Percentiles rank a stretch among this genome's conserved stretches.
These are phyloP conservation scores for Aspergillus baeticus DNA, from an alignment of 495 filamentous ascomycete species.

Conservation along the genomic window DNA sequence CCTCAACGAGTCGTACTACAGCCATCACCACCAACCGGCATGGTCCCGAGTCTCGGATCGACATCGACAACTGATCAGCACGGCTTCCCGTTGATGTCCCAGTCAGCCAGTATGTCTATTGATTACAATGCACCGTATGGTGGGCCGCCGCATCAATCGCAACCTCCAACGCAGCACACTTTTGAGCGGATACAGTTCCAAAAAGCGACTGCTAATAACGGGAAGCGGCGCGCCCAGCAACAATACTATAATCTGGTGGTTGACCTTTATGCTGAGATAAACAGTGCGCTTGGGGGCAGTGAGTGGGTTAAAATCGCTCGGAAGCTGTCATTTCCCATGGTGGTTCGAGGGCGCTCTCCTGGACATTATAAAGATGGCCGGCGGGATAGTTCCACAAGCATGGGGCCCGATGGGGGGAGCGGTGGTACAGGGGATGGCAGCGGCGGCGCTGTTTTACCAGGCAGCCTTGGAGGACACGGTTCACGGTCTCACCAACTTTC, in stretches of 20 bases:
- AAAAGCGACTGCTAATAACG: conserved; percentile 93
- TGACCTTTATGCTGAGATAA: conserved; percentile 80
- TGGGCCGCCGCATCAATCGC: conserved; percentile 31
- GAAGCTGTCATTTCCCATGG: conserved; percentile 79
- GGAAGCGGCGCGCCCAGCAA: conserved; percentile 85
- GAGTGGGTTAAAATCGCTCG: conserved; percentile 78
- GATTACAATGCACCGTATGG: conserved; percentile 42
- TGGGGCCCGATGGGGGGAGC: conserved; percentile 63
- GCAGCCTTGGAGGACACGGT: conserved; percentile 30
- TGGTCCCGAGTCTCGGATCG: conserved; percentile 29
- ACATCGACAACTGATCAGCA: conserved; percentile 26
- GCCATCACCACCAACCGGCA: conserved; percentile 59
- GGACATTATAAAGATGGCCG: conserved; percentile 90
- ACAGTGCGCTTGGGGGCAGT: conserved; percentile 28
- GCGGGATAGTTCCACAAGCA: conserved; percentile 67
- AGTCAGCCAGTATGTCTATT: conserved; percentile 28
- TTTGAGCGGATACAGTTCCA: conserved; percentile 98
- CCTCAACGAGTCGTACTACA: conserved; percentile 70
- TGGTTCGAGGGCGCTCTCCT: conserved; percentile 88
- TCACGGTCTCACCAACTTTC: conserved; percentile 32
- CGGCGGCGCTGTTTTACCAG: conserved; percentile 30
- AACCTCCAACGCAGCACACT: conserved; percentile 52
- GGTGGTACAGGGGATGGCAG: conserved; percentile 34
- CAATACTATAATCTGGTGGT: conserved; percentile 93
- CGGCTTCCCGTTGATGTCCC: conserved; percentile 31